These are phyloP conservation scores for Talaromyces atroroseus DNA, from an alignment of 2,329 filamentous ascomycete genomes.

Conservation along the genomic window DNA sequence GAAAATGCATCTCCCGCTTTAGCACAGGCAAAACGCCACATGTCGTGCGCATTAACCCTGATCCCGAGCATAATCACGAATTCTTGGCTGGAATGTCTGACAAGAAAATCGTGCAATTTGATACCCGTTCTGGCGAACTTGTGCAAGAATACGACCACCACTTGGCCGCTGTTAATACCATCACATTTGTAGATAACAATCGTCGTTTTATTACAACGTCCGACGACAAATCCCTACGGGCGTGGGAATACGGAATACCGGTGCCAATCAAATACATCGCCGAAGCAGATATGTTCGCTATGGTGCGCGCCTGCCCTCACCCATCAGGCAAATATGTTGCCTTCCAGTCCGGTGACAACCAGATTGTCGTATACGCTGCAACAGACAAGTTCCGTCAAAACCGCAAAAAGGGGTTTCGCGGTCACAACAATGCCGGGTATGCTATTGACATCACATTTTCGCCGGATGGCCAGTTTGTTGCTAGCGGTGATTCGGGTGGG, in stretches of 20 bases:
- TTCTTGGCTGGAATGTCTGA: slow-evolving; percentile 97
- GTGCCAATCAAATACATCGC: slow-evolving; percentile 98
- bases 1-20: slow-evolving; percentile 80
- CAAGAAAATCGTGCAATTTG: slow-evolving; percentile 98
- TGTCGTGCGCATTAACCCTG: slow-evolving; percentile 88
- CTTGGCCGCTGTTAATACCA: slow-evolving; percentile 93
- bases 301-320: slow-evolving; percentile 79
- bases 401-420: slow-evolving; percentile 91
- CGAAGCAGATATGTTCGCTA: slow-evolving; percentile 95
- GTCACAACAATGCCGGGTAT: slow-evolving; percentile 93
- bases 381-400: slow-evolving; percentile 97
- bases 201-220: slow-evolving; percentile 96
- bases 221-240: slow-evolving; percentile 90
- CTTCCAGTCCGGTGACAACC: slow-evolving; percentile 90
- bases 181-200: slow-evolving; percentile 91
- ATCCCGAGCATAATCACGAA: slow-evolving; percentile 69
- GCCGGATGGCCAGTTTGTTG: slow-evolving; percentile 87
- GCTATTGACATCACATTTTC: slow-evolving; percentile 84
- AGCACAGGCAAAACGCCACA: slow-evolving; percentile 93
- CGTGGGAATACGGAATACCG: slow-evolving; percentile 98
- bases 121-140: slow-evolving; percentile 73
- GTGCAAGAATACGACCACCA: slow-evolving; percentile 99
- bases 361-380: slow-evolving; percentile 90
- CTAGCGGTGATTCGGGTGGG: slow-evolving; percentile 78
- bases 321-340: slow-evolving; percentile 91